Base-by-base conservation (phyloP, 306 rosid genomes). In the Trichosanthes cucumerina region DNA sequence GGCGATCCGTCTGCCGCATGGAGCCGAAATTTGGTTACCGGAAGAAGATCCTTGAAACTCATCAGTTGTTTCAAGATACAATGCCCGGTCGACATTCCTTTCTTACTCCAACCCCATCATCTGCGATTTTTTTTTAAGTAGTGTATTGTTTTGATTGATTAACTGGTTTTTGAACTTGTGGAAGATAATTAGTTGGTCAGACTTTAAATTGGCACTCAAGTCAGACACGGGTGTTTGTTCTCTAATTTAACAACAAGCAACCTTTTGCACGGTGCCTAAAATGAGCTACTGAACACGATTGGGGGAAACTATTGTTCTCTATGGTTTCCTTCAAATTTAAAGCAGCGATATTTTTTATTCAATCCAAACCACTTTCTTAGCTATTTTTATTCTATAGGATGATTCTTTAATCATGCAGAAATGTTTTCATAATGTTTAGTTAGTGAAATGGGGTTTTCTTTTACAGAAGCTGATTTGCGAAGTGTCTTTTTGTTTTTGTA, bases 201-300 rank as follows among this genome's bases (percentile, higher is more conserved):
- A n/a, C n/a, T n/a, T n/a, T n/a, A n/a, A n/a, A n/a, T n/a, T n/a
- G 89, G 87, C 85, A 85, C 81, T 83, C 4, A 79, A 81, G 89
- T 87, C 97, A 87, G 97, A 88, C 88, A 92, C 86, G 88, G 96
- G 97, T 88, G 93, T 81, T 91, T 91, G 97, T 85, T 88, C 63
- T 58, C 18, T 26, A 0, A 63, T 79, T 15, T 36, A 53, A 18
- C 81, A 81, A 83, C 93, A 86, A 86, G 39, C 83, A 2, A 88
- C 97, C 97, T 87, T 93, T 93, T 93, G 96, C 91, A 79, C 79
- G 23, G 82, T 86, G 86, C 82, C 83, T 49, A 33, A 1, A 73
- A 79, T 46, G 34, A 49, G 86, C 86, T 88, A 50, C 86, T 73
- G 64, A 59, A 38, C 91, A 88, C 91, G 91, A 88, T 88, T 86